Evolutionary conservation across 2,329 filamentous ascomycete genomes (phyloP), one percentile per base, ranked within the genome.

Genomic region (Botrytis elliptica): DNA sequence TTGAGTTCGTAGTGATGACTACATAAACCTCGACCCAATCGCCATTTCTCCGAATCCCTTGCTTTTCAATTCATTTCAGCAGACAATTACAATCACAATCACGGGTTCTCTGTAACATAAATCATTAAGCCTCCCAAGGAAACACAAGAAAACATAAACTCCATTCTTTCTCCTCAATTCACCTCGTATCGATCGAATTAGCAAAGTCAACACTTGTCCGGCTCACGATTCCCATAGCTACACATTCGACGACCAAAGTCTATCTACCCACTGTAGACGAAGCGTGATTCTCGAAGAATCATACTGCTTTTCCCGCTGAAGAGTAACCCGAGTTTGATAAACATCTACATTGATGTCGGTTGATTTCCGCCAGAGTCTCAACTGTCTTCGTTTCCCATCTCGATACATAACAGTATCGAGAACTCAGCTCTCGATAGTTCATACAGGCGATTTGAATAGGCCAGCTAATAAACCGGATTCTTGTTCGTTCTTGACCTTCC

Each of bases 391-490:
- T 75, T 87, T 86, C 79, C 86, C 86, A 77, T 85, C 85, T 85
- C 85, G 86, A 84, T 84, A 87, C 82, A 83, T 85, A 81, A 84
- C 85, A 74, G 85, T 88, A 80, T 87, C 86, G 83, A 87, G 86
- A 85, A 84, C 86, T 75, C 86, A 88, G 80, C 82, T 88, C 57
- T 88, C 86, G 75, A 86, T 84, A 84, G 84, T 85, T 64, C 86
- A 88, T 83, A 88, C 86, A 79, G 86, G 86, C 78, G 86, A 87
- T 81, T 76, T 70, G 65, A 81, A 79, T 38, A 78, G 80, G 72
- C 79, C 79, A 76, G 77, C 79, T 74, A 75, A 80, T 79, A 77
- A 79, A 77, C 77, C 77, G 52, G 76, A 76, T 67, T 80, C 79
- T 80, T 74, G 46, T 78, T 79, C 40, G 70, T 63, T 57, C 29